Evolutionary conservation across 2,329 filamentous ascomycete genomes (phyloP).

Genomic region (Tolypocladium album): DNA sequence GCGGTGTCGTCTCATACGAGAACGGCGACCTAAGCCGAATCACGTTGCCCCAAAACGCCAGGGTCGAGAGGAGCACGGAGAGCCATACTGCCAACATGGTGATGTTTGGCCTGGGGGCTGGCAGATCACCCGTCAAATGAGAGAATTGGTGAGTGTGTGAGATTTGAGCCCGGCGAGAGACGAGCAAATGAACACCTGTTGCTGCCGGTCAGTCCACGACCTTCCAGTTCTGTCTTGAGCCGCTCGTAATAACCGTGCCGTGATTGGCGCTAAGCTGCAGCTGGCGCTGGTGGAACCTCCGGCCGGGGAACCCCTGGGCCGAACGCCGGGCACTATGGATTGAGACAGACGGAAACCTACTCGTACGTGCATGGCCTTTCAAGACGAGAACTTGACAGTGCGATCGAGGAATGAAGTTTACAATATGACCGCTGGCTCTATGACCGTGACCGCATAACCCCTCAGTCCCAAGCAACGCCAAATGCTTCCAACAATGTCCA

Average conservation of each 20-base stretch:
- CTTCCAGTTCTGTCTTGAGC: neutral
- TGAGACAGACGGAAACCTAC: neutral
- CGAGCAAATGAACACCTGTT: neutral
- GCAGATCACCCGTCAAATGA: neutral
- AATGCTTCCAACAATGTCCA: neutral
- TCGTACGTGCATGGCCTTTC: neutral
- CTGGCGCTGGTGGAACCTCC: neutral
- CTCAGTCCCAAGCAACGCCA: neutral
- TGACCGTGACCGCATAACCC: neutral
- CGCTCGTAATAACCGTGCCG: neutral
- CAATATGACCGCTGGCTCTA: neutral
- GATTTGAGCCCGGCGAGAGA: neutral
- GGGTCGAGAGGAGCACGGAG: conserved; percentile 15
- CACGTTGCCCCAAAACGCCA: conserved; percentile 17
- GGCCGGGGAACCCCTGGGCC: neutral
- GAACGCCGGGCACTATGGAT: no score
- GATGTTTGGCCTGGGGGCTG: neutral
- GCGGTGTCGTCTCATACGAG: conserved; percentile 16
- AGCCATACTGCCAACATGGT: conserved; percentile 11
- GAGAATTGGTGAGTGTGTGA: neutral
- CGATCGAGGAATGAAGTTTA: no score
- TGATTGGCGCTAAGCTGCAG: neutral
- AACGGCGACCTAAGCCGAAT: conserved; percentile 24
- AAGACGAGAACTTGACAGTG: neutral
- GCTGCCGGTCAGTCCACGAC: neutral